Conservation (phyloP, 352 stramenopile genomes). For the Globisporangium heterothallicum region DNA sequence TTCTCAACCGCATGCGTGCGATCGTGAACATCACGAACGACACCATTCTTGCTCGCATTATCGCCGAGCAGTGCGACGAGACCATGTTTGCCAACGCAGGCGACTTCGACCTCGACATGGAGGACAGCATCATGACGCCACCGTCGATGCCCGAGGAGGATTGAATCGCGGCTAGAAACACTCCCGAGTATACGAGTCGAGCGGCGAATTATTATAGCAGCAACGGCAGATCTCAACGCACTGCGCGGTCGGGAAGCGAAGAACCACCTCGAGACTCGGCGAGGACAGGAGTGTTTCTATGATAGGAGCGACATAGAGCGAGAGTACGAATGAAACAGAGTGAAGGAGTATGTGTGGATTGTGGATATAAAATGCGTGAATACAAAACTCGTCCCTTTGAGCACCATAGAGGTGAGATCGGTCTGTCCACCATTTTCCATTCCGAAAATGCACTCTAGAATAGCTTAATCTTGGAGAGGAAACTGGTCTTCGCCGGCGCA, state of each 20-base stretch:
- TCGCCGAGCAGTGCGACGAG: conserved; percentile 68
- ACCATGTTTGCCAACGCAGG: conserved; percentile 15
- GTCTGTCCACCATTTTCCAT: no score
- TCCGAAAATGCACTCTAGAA: conserved; percentile 42
- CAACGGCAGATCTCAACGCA: no score
- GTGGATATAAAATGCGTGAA: conserved; percentile 2
- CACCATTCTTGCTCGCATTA: conserved; percentile 72
- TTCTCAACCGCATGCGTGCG: conserved; percentile 65
- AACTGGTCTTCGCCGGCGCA: conserved; percentile 39
- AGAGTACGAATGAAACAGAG: neutral
- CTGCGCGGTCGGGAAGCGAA: neutral
- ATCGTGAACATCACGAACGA: conserved; percentile 84
- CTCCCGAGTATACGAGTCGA: conserved; percentile 11
- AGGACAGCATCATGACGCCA: conserved; percentile 11
- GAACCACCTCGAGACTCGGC: conserved; percentile 3
- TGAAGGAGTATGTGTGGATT: neutral
- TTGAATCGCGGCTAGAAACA: conserved; percentile 13
- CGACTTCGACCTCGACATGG: conserved; percentile 4
- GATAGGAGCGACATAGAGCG: neutral
- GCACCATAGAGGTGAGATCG: no score
- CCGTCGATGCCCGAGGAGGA: conserved; percentile 4
- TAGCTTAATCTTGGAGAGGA: conserved; percentile 72
- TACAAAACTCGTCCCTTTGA: neutral
- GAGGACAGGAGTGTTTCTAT: conserved; percentile 7
- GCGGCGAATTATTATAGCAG: no score